Base-by-base conservation (phyloP, 441 rosid species). In the Pelargonium citronellum region DNA sequence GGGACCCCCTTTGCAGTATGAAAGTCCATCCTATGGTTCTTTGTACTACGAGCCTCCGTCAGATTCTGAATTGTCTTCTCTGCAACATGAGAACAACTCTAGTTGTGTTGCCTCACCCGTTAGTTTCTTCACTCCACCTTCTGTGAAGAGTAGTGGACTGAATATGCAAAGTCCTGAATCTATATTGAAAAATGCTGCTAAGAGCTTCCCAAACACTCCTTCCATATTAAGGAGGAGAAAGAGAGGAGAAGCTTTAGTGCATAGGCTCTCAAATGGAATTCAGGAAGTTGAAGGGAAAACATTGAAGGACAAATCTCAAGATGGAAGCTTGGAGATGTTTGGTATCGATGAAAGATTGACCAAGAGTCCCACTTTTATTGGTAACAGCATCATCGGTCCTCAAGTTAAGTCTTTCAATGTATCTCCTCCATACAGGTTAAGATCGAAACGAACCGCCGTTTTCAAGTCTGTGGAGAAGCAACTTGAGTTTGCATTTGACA, bases 341-440 rank as follows among this genome's bases (percentile, higher is more conserved):
- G 37, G 37, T 30, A 30, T 30, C 37, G 70, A 69, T 69, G 58
- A 74, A 75, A 79, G 65, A 64, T 61, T 77, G n/a, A 27, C 16
- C 66, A 82, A 72, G 58, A 82, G 86, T 79, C 83, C 87, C 69
- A 78, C 37, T 69, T 46, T 55, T 64, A 79, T 68, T 64, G 86
- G 81, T 71, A 67, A 67, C 66, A 64, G 75, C 66, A 65, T 49
- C 30, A 46, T 61, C 75, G 83, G 66, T 67, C 72, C 75, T 66
- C 81, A 69, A 66, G 74, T 68, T 12, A 78, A 73, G 76, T 82
- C 82, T 57, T 90, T 83, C 71, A 87, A 92, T 79, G 86, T 84
- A 17, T 95, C 99, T 73, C 98, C 97, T 64, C 98, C 98, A 0
- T 92, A 92, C 77, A 80, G 97, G 77, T 74, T 90, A 80, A 89